Evolutionary conservation across 108 stramenopile species (phyloP).

Genomic region (Conticribra guillardii): DNA sequence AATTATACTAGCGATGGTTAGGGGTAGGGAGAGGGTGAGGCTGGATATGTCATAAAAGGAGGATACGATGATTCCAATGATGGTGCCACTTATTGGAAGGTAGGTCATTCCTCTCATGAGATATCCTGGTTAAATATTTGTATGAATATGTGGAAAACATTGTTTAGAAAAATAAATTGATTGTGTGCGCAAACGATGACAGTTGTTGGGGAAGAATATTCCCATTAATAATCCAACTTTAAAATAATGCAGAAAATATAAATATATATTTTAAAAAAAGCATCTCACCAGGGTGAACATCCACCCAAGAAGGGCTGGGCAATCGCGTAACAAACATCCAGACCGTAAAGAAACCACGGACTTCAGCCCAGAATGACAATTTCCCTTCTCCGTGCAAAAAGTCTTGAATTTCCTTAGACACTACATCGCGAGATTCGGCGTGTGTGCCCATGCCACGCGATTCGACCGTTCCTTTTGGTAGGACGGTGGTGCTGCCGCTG

Average conservation of each 20-base stretch:
- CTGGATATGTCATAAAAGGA: conserved; percentile 47
- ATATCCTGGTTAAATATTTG: conserved; percentile 40
- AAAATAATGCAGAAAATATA: no score
- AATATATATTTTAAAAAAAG: background rate
- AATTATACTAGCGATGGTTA: conserved; percentile 36
- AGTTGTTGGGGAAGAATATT: no score
- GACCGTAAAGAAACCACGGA: conserved; percentile 61
- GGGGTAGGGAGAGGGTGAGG: conserved; percentile 47
- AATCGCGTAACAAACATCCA: conserved; percentile 73
- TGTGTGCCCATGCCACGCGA: conserved; percentile 27
- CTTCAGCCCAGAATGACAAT: conserved; percentile 37
- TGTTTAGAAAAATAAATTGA: no score
- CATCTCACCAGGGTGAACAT: conserved; percentile 60
- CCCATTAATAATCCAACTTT: no score
- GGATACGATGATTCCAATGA: conserved; percentile 56
- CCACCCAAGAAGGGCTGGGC: conserved; percentile 70
- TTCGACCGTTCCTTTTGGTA: conserved; percentile 49
- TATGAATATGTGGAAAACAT: no score
- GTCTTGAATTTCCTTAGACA: conserved; percentile 50
- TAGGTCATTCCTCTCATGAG: conserved; percentile 79
- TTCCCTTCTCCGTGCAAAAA: conserved; percentile 45
- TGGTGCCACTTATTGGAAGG: conserved; percentile 64
- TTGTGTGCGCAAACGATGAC: no score
- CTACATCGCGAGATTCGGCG: conserved; percentile 22
- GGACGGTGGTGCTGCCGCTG: conserved; percentile 53